Evolutionary conservation across 108 stramenopile genomes (phyloP), one percentile per base, ranked within the genome.

Genomic region (Conticribra guillardii): DNA sequence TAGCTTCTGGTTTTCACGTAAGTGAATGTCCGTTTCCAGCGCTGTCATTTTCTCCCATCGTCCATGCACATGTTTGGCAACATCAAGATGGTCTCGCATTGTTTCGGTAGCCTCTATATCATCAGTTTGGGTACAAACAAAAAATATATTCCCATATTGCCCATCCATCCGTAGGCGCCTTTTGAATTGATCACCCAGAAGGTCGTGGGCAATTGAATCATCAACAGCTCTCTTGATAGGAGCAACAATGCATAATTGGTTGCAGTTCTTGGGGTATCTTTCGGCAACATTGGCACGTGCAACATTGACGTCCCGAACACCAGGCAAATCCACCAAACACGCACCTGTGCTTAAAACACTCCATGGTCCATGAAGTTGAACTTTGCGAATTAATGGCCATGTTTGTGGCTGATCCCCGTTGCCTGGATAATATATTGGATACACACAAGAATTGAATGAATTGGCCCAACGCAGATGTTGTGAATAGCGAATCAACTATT

Each of bases 111-210:
- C 63, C 53, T 84, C 77, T 3, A 71, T 44, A 18, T 82, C 84
- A 67, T 84, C 84, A 0, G 80, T 79, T 66, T 84, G 80, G 18
- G 84, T 84, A 33, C 81, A 81, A 45, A 84, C 70, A 28, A 84
- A 84, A 41, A 64, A 73, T 8, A 81, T 41, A 27, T 82, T 78
- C 0, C 80, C 76, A 54, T 84, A 84, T n/a, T 73, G 62, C 1
- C 84, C 80, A 52, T 84, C 80, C 84, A 84, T 84, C 24, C 81
- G 33, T n/a, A 84, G 55, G 2, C 76, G 61, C n/a, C 84, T 41
- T 30, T 78, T 77, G 71, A 84, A 81, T 37, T 81, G 76, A 30
- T 81, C 83, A 8, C 80, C 84, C 32, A 84, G 41, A 18, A 84
- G 62, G 22, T 84, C 84, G 28, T 82, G 81, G 2, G 84, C 84